These are phyloP conservation scores for Botryobasidium botryosum DNA, from an alignment of 768 basidiomycete species.

Conservation along the genomic window DNA sequence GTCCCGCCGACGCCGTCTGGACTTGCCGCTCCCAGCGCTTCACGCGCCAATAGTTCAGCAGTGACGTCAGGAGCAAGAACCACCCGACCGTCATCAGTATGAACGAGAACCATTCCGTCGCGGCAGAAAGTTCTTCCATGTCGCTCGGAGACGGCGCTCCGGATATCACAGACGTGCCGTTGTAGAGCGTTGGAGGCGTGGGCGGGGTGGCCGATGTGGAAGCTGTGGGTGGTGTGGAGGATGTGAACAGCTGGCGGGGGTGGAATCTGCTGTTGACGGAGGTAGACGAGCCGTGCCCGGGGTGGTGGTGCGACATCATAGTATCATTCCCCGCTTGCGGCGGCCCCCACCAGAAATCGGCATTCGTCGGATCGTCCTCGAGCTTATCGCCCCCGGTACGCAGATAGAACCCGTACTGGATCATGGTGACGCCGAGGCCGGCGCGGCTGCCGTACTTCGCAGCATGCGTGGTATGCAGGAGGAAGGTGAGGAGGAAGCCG, in stretches of 20 bases:
- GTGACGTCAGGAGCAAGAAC: conserved; percentile 76
- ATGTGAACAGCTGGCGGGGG: too few species aligned
- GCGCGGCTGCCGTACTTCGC: conserved; percentile 87
- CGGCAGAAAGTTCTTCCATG: conserved; percentile 17
- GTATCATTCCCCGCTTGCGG: not conserved
- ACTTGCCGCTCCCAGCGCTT: conserved; percentile 72
- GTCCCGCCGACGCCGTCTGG: conserved; percentile 22
- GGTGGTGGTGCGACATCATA: not conserved
- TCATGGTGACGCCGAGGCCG: conserved; percentile 87
- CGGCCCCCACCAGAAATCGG: conserved; percentile 3
- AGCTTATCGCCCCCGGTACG: conserved; percentile 18
- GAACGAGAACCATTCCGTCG: conserved; percentile 82
- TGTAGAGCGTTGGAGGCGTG: conserved; percentile 15
- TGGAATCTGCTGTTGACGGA: too few species aligned
- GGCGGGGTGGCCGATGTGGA: not conserved
- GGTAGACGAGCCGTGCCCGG: too few species aligned
- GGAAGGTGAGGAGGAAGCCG: conserved; percentile 82
- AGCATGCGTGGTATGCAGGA: conserved; percentile 74
- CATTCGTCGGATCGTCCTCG: conserved; percentile 12
- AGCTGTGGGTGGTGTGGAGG: too few species aligned
- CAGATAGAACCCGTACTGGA: conserved; percentile 78
- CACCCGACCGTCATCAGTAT: conserved; percentile 86
- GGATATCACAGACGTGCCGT: too few species aligned
- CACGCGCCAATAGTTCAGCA: conserved; percentile 68
- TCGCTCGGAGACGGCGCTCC: conserved; percentile 1